phyloP scores from a whole-genome alignment of 371 early-diverging fungal genomes.

The Saksenaea vasiformis region DNA sequence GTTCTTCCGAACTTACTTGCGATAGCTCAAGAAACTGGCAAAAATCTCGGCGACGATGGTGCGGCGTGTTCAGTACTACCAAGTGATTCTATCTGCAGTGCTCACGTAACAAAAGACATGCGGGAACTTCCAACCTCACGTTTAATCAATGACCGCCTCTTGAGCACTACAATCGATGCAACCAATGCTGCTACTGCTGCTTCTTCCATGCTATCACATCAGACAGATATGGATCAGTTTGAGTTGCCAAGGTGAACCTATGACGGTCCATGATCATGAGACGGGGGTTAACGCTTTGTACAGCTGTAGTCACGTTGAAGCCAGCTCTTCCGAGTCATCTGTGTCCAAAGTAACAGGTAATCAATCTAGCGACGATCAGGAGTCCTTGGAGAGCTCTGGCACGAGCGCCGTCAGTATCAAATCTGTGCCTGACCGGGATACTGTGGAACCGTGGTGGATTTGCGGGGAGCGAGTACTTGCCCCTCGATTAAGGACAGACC shows the following conservation, averaged over 20 bases:
- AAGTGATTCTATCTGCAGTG: background rate
- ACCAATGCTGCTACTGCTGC: slow-evolving; percentile 6
- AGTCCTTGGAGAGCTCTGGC: background rate
- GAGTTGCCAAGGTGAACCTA: background rate
- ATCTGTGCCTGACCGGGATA: background rate
- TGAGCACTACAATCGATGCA: slow-evolving; percentile 10
- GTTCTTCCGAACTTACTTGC: background rate
- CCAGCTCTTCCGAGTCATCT: slow-evolving; percentile 1
- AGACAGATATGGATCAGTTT: background rate
- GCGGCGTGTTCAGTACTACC: background rate
- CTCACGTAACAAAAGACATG: background rate
- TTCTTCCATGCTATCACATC: background rate
- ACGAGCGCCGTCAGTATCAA: background rate
- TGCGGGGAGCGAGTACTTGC: background rate
- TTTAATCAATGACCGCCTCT: slow-evolving; percentile 13
- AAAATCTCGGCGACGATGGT: background rate
- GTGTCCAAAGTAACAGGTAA: background rate
- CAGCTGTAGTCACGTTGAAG: background rate
- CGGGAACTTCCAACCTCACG: slow-evolving; percentile 11
- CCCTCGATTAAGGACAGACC: background rate
- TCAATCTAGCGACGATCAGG: background rate
- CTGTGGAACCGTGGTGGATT: background rate
- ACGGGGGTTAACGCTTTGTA: background rate
- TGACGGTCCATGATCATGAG: background rate
- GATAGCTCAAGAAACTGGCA: background rate